Conservation (phyloP, 169 alveolate genomes). For the Neospora caninum region DNA sequence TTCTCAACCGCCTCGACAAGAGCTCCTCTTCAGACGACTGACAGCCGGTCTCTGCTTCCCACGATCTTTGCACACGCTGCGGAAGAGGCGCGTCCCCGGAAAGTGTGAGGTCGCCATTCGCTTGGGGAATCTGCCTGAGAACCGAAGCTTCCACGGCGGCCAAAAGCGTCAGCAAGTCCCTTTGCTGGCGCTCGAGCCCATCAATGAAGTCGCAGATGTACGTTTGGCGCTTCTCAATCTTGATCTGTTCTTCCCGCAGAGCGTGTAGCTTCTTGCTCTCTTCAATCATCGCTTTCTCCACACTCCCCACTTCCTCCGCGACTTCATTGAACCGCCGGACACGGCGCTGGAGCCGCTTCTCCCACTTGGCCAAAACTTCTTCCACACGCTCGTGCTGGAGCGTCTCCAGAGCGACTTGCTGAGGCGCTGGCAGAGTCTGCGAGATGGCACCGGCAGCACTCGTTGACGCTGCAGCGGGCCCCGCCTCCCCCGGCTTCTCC, state of each 20-base stretch:
- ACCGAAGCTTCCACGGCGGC: slow-evolving; percentile 58
- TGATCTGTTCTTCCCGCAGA: slow-evolving; percentile 61
- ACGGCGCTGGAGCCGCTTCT: slow-evolving; percentile 63
- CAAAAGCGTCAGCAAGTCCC: slow-evolving; percentile 46
- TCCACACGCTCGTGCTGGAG: slow-evolving; percentile 68
- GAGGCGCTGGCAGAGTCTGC: slow-evolving; percentile 55
- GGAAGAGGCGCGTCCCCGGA: background rate
- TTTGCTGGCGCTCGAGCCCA: slow-evolving; percentile 65
- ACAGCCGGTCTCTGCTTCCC: background rate
- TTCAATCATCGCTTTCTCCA: slow-evolving; percentile 59
- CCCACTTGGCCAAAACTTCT: slow-evolving; percentile 62
- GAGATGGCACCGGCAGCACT: slow-evolving; percentile 10
- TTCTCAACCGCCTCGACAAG: slow-evolving; percentile 52
- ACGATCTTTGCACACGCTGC: slow-evolving; percentile 42
- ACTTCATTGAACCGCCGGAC: slow-evolving; percentile 64
- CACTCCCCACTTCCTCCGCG: slow-evolving; percentile 64
- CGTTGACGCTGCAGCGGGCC: slow-evolving; percentile 26
- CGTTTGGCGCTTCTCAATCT: slow-evolving; percentile 61
- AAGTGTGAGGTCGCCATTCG: background rate
- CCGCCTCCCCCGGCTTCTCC: slow-evolving; percentile 44
- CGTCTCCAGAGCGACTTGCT: slow-evolving; percentile 65
- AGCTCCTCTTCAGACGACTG: slow-evolving; percentile 53
- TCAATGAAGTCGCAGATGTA: slow-evolving; percentile 58
- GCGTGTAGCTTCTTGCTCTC: slow-evolving; percentile 49
- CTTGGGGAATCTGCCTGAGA: background rate